Evolutionary conservation across 2,329 filamentous ascomycete genomes (phyloP), one percentile per base, ranked within the genome.

Genomic region (Neofusicoccum cordaticola): DNA sequence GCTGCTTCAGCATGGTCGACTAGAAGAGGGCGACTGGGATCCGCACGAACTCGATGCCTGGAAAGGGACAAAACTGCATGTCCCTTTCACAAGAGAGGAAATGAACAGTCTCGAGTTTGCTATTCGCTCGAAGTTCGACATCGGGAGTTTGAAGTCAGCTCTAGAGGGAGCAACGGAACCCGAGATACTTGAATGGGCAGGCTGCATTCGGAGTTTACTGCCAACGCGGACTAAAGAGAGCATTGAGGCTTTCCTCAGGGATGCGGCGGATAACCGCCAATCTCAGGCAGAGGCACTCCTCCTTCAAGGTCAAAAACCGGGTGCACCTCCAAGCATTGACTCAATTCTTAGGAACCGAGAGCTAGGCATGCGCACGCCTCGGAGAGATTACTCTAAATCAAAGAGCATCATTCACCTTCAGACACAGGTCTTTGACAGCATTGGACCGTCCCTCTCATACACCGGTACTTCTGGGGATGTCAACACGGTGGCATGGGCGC

Each of bases 391-490:
- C 66, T 50, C 42, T 69, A 27, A 70, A 44, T 31, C 27, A 5
- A 17, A 52, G 71, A 7, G 39, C 1, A 68, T 71, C 1, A 72
- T 73, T 35, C 69, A 69, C 9, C 35, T 70, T 6, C 73, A 68
- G 51, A 76, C 77, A 52, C 71, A 68, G 17, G 31, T 72, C n/a
- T 69, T 75, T 34, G 73, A 79, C 27, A 75, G 78, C 1, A 69
- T 87, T 15, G 79, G 77, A 4, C 76, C 77, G 2, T 78, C 75
- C 31, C 79, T 76, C 61, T 77, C 78, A 13, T 88, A 84, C 79
- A 85, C 82, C 66, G 84, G 85, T 1, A 84, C 85, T 0, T 88
- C 85, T 0, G 82, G 83, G 27, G 86, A 88, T 71, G 80, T 88
- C 1, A 79, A 83, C 39, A 79, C 80, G 9, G 73, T 87, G 3